Conservation (phyloP, 768 basidiomycete genomes). For the Trametes gibbosa region DNA sequence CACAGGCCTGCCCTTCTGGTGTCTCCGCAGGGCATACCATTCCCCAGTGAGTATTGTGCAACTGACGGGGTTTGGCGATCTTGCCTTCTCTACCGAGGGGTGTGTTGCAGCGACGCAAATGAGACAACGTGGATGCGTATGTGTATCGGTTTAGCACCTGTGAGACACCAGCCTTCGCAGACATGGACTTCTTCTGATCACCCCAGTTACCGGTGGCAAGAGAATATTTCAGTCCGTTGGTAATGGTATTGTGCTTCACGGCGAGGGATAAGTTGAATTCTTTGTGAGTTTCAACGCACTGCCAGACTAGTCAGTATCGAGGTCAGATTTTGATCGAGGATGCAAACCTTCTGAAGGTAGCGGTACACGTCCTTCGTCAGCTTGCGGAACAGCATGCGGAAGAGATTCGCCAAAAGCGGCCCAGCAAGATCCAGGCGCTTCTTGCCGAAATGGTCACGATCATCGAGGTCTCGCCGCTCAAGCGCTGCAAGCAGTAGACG, state of each 20-base stretch:
- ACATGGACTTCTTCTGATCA: slow-evolving; percentile 98
- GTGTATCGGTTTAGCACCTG: slow-evolving; percentile 99
- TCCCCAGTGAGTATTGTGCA: slow-evolving; percentile 99
- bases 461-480: slow-evolving; percentile 93
- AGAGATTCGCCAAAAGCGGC: slow-evolving; percentile 92
- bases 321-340: background rate
- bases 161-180: slow-evolving; percentile 96
- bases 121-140: slow-evolving; percentile 96
- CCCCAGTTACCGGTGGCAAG: slow-evolving; percentile 99
- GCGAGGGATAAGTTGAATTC: slow-evolving; percentile 90
- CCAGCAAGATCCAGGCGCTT: slow-evolving; percentile 96
- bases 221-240: slow-evolving; percentile 97
- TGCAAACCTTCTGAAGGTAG: slow-evolving; percentile 86
- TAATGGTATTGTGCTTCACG: slow-evolving; percentile 96
- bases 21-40: slow-evolving; percentile 99
- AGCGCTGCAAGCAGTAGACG: slow-evolving; percentile 89
- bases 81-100: slow-evolving; percentile 98
- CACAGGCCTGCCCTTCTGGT: slow-evolving; percentile 99
- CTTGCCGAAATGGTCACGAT: slow-evolving; percentile 99
- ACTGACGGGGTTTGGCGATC: slow-evolving; percentile 97
- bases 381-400: slow-evolving; percentile 97
- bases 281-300: slow-evolving; percentile 97
- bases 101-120: slow-evolving; percentile 96
- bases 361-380: slow-evolving; percentile 96
- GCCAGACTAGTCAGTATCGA: slow-evolving; percentile 1